These are phyloP conservation scores for Cercospora citrullina DNA, from an alignment of 2,329 filamentous ascomycete species.

Conservation along the genomic window DNA sequence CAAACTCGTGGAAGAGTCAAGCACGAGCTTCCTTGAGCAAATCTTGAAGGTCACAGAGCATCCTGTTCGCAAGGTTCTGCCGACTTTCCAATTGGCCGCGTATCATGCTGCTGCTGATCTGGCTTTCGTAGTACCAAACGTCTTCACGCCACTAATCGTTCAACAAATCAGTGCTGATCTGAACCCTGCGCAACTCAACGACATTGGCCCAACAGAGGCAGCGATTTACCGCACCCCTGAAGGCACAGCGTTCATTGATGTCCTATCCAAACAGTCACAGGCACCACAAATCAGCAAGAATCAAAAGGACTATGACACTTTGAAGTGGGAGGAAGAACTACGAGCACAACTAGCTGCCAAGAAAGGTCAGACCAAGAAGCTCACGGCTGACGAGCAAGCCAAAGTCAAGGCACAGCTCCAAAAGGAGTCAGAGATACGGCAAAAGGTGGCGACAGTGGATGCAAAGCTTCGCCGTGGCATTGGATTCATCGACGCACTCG, in stretches of 20 bases:
- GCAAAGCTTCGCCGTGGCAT: slow-evolving; percentile 76
- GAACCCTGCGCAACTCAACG: slow-evolving; percentile 65
- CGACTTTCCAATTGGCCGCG: slow-evolving; percentile 62
- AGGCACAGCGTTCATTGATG: slow-evolving; percentile 84
- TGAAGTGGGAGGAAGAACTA: slow-evolving; percentile 97
- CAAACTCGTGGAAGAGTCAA: slow-evolving; percentile 64
- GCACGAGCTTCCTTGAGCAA: slow-evolving; percentile 66
- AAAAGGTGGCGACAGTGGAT: slow-evolving; percentile 68
- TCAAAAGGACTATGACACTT: slow-evolving; percentile 88
- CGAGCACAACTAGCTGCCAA: slow-evolving; percentile 85
- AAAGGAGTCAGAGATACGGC: slow-evolving; percentile 79
- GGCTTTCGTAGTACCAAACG: slow-evolving; percentile 86
- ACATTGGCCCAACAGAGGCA: slow-evolving; percentile 81
- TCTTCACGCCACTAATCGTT: slow-evolving; percentile 74
- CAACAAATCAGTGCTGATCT: slow-evolving; percentile 73
- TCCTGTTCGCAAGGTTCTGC: slow-evolving; percentile 46
- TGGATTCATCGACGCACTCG: slow-evolving; percentile 79
- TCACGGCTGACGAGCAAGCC: slow-evolving; percentile 81
- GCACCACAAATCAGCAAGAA: slow-evolving; percentile 77
- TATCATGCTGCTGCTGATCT: slow-evolving; percentile 85
- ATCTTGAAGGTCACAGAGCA: slow-evolving; percentile 56
- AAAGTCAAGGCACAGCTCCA: slow-evolving; percentile 89
- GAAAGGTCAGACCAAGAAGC: slow-evolving; percentile 86
- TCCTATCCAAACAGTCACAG: slow-evolving; percentile 78
- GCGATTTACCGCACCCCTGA: slow-evolving; percentile 91